Conservation (phyloP, 2,329 filamentous ascomycete species). For the Pseudogymnoascus sp. region DNA sequence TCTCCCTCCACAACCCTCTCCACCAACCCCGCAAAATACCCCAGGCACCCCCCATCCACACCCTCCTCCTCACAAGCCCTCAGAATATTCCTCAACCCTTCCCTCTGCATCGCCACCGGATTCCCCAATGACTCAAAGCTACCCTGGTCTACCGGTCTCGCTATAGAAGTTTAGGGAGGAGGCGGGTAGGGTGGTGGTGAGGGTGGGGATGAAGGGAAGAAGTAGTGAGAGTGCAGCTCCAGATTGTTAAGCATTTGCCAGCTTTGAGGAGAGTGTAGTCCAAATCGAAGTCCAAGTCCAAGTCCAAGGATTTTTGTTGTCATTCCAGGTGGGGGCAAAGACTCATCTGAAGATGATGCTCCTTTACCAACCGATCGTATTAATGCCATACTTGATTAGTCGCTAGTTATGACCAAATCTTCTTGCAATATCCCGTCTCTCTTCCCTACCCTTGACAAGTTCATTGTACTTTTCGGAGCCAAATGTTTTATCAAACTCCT, state of each 20-base stretch:
- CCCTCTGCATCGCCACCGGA: too few species aligned
- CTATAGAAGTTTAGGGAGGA: background rate
- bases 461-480: slow-evolving; percentile 9
- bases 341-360: too few species aligned
- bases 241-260: slow-evolving; percentile 21
- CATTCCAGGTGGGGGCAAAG: too few species aligned
- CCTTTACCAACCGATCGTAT: too few species aligned
- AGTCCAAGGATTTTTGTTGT: slow-evolving; percentile 18
- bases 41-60: too few species aligned
- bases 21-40: too few species aligned
- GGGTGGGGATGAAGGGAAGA: slow-evolving; percentile 7
- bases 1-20: too few species aligned
- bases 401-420: background rate
- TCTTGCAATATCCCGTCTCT: slow-evolving; percentile 13
- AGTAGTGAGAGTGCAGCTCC: slow-evolving; percentile 22
- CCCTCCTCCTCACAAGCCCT: too few species aligned
- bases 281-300: slow-evolving; percentile 24
- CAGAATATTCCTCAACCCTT: too few species aligned
- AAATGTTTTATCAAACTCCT: slow-evolving; percentile 12
- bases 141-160: too few species aligned
- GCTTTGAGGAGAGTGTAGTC: slow-evolving; percentile 19
- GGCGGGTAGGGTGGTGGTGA: slow-evolving; percentile 16
- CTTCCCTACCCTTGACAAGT: slow-evolving; percentile 11
- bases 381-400: too few species aligned
- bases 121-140: too few species aligned